These are phyloP conservation scores for Saturnispora sekii DNA, from an alignment of 805 yeast genomes.

Conservation along the genomic window DNA sequence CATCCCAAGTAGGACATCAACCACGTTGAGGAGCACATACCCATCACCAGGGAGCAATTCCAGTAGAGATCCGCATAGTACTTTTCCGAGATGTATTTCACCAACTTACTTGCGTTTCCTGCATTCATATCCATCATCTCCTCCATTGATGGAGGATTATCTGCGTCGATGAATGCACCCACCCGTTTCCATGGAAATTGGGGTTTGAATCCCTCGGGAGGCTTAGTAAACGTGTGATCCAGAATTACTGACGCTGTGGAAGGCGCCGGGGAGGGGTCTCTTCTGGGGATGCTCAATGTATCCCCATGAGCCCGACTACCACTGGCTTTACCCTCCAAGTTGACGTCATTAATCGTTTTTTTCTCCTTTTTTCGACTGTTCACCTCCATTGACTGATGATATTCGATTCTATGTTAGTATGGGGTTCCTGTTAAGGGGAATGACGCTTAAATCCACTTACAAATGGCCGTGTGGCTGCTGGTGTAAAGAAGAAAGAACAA, in stretches of 20 bases:
- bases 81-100: conserved; percentile 55
- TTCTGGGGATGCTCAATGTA: neutral
- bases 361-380: too few relatives aligned
- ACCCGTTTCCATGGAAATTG: conserved; percentile 29
- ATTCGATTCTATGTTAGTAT: too few relatives aligned
- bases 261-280: neutral
- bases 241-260: conserved; percentile 1
- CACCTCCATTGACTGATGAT: too few relatives aligned
- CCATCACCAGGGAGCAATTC: conserved; percentile 54
- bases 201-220: conserved; percentile 8
- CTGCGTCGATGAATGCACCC: conserved; percentile 25
- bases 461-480: too few relatives aligned
- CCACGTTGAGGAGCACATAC: conserved; percentile 71
- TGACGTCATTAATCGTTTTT: too few relatives aligned
- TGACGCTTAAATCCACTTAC: too few relatives aligned
- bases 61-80: conserved; percentile 66
- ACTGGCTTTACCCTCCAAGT: neutral
- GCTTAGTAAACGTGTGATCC: conserved; percentile 7
- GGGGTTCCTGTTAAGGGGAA: too few relatives aligned
- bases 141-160: conserved; percentile 16
- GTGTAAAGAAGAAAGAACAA: too few relatives aligned
- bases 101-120: conserved; percentile 29
- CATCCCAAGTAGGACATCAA: conserved; percentile 50
- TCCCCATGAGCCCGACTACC: neutral
- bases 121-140: conserved; percentile 15